phyloP scores from a whole-genome alignment of 441 rosid genomes.

The Macaranga tanarius region DNA sequence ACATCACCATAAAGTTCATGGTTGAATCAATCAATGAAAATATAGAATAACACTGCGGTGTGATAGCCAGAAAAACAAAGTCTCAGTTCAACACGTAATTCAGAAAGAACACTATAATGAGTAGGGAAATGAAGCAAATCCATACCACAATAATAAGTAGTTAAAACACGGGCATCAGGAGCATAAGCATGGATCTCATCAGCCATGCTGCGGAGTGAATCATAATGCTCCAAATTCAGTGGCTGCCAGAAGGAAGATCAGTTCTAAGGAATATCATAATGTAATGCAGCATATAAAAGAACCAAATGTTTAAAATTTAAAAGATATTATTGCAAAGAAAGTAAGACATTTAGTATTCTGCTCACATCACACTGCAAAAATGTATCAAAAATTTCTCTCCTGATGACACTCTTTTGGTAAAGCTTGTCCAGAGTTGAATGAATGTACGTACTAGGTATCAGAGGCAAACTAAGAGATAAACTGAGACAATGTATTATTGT shows the following conservation, averaged over 20 bases:
- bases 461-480: background rate
- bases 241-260: constrained; percentile 59
- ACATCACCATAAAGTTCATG: constrained; percentile 5
- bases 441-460: background rate
- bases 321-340: background rate
- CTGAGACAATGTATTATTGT: background rate
- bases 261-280: constrained; percentile 17
- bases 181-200: constrained; percentile 82
- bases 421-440: background rate
- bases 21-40: constrained; percentile 13
- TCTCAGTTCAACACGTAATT: constrained; percentile 12
- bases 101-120: background rate
- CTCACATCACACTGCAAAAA: background rate
- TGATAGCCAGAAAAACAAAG: background rate
- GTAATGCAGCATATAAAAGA: background rate
- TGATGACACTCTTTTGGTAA: background rate
- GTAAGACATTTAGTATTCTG: background rate
- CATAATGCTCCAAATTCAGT: constrained; percentile 83
- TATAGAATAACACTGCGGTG: background rate
- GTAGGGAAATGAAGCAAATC: constrained; percentile 16
- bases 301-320: background rate
- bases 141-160: constrained; percentile 90
- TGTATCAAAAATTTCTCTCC: background rate
- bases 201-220: constrained; percentile 75
- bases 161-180: constrained; percentile 92